A percentile compares a stretch with the other conserved stretches of the same genome.
Evolutionary conservation across 176 grass and related monocot genomes (phyloP).

Genomic region (bread wheat (Triticum aestivum)): IWGSC_CS_RefSeq_v2.1 NC_057797.1:472374842-472375341

Average conservation of each 20-base stretch:
- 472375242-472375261: neutral
- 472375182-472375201: neutral
- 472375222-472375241: neutral
- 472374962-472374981: neutral
- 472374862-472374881: conserved; percentile 37
- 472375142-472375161: neutral
- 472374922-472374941: neutral
- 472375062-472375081: neutral
- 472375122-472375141: neutral
- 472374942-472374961: neutral
- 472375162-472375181: neutral
- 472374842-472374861: conserved; percentile 19
- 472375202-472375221: neutral
- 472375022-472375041: neutral
- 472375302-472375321: neutral
- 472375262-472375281: neutral
- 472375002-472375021: neutral
- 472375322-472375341: neutral
- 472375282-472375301: neutral
- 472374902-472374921: neutral
- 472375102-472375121: neutral
- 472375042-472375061: neutral
- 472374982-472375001: neutral
- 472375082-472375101: neutral
- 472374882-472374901: neutral